Conservation (phyloP, 148 eudicot genomes). For the Fagopyrum homotropicum region DNA sequence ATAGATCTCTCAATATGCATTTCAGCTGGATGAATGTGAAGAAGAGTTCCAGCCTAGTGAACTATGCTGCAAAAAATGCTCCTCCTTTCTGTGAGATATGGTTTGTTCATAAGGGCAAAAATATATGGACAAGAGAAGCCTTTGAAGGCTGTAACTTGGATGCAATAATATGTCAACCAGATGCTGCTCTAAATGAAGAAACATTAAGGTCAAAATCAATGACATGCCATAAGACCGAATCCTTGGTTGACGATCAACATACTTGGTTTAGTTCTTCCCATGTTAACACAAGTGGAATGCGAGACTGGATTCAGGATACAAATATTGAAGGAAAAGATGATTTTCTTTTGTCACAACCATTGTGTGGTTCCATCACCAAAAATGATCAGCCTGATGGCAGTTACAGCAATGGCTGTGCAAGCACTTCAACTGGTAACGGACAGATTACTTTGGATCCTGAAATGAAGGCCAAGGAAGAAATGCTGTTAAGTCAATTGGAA, state of each 20-base stretch:
- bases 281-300: conserved; percentile 15
- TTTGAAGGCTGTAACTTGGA: conserved; percentile 18
- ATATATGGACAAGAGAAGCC: conserved; percentile 63
- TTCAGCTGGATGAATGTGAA: conserved; percentile 54
- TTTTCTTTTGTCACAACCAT: conserved; percentile 18
- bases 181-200: conserved; percentile 17
- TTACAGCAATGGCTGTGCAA: conserved; percentile 23
- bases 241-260: conserved; percentile 19
- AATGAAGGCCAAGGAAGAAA: conserved; percentile 36
- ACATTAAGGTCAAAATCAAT: conserved; percentile 35
- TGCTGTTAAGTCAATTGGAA: conserved; percentile 30
- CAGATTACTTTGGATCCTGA: conserved; percentile 28
- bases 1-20: conserved; percentile 7
- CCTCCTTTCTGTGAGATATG: conserved; percentile 68
- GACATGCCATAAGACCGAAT: conserved; percentile 19
- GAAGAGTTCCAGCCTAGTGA: conserved; percentile 44
- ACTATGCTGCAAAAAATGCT: conserved; percentile 51
- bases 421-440: conserved; percentile 25
- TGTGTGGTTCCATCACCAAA: conserved; percentile 16
- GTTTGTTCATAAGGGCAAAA: conserved; percentile 67
- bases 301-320: conserved; percentile 22
- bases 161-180: conserved; percentile 14
- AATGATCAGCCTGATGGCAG: conserved; percentile 13
- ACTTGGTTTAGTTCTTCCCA: conserved; percentile 29
- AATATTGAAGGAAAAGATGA: conserved; percentile 20